Conservation (phyloP, 2,329 filamentous ascomycete genomes). For the Elsinoe necatrix region DNA sequence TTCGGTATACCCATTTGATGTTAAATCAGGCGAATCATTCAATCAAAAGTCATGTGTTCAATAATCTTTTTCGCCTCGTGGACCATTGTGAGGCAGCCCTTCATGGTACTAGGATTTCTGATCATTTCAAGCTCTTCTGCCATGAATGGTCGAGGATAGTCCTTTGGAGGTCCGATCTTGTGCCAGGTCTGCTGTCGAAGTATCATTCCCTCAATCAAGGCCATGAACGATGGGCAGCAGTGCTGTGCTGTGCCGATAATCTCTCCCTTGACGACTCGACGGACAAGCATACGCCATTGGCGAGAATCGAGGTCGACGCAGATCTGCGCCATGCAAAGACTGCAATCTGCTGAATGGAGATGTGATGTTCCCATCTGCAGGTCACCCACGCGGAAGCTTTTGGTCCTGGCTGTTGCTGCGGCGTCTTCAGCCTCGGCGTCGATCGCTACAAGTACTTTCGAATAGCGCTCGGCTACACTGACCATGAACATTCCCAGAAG, state of each 20-base stretch:
- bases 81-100: slow-evolving; percentile 25
- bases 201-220: slow-evolving; percentile 33
- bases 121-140: slow-evolving; percentile 14
- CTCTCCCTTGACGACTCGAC: slow-evolving; percentile 39
- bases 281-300: slow-evolving; percentile 38
- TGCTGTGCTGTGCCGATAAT: slow-evolving; percentile 30
- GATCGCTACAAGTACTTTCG: slow-evolving; percentile 34
- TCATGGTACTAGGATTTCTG: slow-evolving; percentile 23
- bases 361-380: slow-evolving; percentile 31
- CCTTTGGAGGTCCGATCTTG: slow-evolving; percentile 14
- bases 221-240: slow-evolving; percentile 29
- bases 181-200: slow-evolving; percentile 38
- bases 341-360: slow-evolving; percentile 39
- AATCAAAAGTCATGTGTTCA: slow-evolving; percentile 18
- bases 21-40: neutral
- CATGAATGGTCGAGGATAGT: slow-evolving; percentile 5
- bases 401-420: slow-evolving; percentile 28
- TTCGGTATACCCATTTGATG: neutral
- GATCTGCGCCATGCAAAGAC: slow-evolving; percentile 30
- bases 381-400: slow-evolving; percentile 38
- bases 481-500: slow-evolving; percentile 36
- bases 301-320: slow-evolving; percentile 33
- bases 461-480: slow-evolving; percentile 35
- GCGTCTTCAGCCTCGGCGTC: slow-evolving; percentile 33
- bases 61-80: slow-evolving; percentile 28